Evolutionary conservation across 202 grass and related monocot species (phyloP), one percentile per base, ranked within the genome.

Genomic region (Elaeis oleifera): DNA sequence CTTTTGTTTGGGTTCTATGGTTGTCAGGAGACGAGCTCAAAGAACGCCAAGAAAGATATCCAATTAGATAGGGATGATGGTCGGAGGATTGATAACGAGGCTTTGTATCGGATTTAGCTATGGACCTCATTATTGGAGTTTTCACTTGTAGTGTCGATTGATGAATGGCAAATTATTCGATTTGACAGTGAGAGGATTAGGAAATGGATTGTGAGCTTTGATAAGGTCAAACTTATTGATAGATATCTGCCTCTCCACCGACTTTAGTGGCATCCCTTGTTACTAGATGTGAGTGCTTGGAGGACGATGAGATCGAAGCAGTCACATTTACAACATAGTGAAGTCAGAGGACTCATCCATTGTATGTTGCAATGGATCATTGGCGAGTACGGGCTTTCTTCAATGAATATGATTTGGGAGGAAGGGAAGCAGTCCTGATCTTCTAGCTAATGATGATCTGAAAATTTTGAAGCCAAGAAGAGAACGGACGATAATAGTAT

Each of bases 111-210:
- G 39, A 81, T 64, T 29, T 77, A 81, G 61, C 79, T 91, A 39
- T 84, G 82, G 4, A 81, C 18, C 59, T 84, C 77, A 0, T 70
- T 97, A 18, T 84, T 88, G 44, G 82, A 91, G 18, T 89, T 88
- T 63, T 97, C 92, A 18, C 72, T 88, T 17, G 86, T 97, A 11
- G 92, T 86, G 7, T 97, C 92, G 0, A 79, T 97, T 21, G 92
- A 97, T 67, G 92, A 97, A 79, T 97, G 92, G 92, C 92, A 97
- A 60, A 89, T 81, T 32, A 67, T 97, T 66, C 79, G 77, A 76
- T 97, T 80, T 27, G 87, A 88, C 9, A 79, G 88, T 0, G 92
- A 91, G 56, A 84, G 89, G 56, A 81, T 97, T 8, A 68, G 65
- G 18, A 77, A 82, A 64, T 89, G 84, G 81, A 63, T 97, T 48